Evolutionary conservation across 371 early-diverging fungal species (phyloP).

Genomic region (Pancytospora philotis): DNA sequence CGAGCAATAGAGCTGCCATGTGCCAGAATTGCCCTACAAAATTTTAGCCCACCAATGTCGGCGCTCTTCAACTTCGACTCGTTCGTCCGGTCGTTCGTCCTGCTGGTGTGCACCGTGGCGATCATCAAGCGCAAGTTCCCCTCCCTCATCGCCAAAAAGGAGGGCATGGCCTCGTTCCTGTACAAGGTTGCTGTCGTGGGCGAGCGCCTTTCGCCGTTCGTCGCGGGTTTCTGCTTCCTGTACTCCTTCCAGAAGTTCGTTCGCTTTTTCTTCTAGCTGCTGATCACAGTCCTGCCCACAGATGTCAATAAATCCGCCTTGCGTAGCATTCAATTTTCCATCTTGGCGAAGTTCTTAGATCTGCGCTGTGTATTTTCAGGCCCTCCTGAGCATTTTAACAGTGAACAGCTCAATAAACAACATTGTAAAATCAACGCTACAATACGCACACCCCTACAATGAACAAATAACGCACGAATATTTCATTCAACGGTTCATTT

Average conservation of each 20-base stretch:
- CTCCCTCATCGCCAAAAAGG: conserved; percentile 64
- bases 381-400: no score
- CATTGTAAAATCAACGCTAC: no score
- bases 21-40: neutral
- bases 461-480: no score
- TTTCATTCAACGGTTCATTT: no score
- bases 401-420: no score
- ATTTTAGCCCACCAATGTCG: conserved; percentile 41
- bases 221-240: conserved; percentile 39
- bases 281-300: no score
- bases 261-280: conserved; percentile 38
- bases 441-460: no score
- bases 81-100: conserved; percentile 65
- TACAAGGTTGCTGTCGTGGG: conserved; percentile 51
- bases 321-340: no score
- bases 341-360: no score
- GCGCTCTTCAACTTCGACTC: conserved; percentile 71
- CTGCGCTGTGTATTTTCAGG: no score
- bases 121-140: conserved; percentile 67
- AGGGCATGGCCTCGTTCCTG: conserved; percentile 60
- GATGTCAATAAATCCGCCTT: no score
- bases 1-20: no score
- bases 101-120: conserved; percentile 68
- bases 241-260: conserved; percentile 36
- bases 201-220: conserved; percentile 53